Percentiles rank a stretch among this genome's conserved stretches.
phyloP scores from a whole-genome alignment of 106 monocot genomes.

The Platanthera zijinensis region DNA sequence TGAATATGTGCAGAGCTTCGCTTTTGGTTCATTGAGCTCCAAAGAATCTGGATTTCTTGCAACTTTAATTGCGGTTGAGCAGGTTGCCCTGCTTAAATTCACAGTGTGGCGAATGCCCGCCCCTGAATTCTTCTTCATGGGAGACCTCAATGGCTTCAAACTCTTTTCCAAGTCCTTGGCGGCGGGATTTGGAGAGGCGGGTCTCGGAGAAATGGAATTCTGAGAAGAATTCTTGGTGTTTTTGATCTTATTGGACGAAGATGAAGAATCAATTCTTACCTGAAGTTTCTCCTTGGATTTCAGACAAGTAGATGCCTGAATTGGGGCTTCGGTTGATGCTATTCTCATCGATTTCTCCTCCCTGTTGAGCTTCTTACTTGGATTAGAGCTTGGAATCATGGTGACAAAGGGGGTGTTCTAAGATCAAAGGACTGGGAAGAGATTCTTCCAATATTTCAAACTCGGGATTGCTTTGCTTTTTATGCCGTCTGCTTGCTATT shows the following conservation, averaged over 20 bases:
- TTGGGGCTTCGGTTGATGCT: background rate
- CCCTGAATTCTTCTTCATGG: slow-evolving; percentile 34
- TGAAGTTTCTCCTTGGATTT: background rate
- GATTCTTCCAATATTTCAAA: background rate
- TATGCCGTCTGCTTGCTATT: background rate
- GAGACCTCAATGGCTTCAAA: slow-evolving; percentile 26
- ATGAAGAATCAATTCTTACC: background rate
- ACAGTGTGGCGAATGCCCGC: slow-evolving; percentile 8
- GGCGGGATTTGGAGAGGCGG: background rate
- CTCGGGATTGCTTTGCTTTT: background rate
- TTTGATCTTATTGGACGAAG: background rate
- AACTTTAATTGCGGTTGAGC: slow-evolving; percentile 62
- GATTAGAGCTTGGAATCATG: background rate
- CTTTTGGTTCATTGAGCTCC: slow-evolving; percentile 28
- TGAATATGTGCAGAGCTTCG: slow-evolving; percentile 47
- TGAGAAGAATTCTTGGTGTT: background rate
- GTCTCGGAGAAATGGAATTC: background rate
- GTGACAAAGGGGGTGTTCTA: no score
- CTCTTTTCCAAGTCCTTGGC: background rate
- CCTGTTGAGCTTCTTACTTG: background rate
- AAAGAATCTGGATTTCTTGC: slow-evolving; percentile 26
- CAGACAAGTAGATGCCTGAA: background rate
- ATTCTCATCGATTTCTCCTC: background rate
- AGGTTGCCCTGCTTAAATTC: slow-evolving; percentile 19
- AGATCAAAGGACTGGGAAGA: background rate